Conservation (phyloP, 768 basidiomycete genomes). For the Suillus paluster region DNA sequence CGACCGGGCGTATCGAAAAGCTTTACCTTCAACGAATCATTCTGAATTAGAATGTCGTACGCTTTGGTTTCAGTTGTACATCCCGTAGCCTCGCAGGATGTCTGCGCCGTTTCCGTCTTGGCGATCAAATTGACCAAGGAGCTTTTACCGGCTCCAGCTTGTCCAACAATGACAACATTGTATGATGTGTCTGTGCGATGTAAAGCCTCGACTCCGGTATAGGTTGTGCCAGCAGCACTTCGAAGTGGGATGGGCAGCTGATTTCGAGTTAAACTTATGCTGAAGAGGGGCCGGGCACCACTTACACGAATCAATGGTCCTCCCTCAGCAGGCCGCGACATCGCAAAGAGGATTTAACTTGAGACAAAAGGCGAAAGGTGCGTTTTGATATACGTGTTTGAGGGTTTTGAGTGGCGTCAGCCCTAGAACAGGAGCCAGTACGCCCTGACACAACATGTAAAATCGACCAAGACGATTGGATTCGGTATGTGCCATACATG, state of each 20-base stretch:
- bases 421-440: no score
- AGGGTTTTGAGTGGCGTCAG: no score
- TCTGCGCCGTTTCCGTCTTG: slow-evolving; percentile 16
- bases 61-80: not conserved
- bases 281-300: not conserved
- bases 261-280: not conserved
- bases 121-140: slow-evolving; percentile 5
- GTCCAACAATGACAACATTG: not conserved
- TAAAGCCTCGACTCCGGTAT: not conserved
- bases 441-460: no score
- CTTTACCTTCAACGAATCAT: not conserved
- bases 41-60: not conserved
- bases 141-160: slow-evolving; percentile 4
- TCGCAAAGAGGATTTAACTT: no score
- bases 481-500: no score
- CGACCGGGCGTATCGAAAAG: slow-evolving; percentile 22
- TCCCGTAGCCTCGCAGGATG: not conserved
- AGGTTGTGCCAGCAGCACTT: not conserved
- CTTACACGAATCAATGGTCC: not conserved
- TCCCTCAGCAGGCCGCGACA: no score
- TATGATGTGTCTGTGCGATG: not conserved
- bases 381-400: no score
- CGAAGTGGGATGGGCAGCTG: not conserved
- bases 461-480: no score
- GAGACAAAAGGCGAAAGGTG: no score